Evolutionary conservation across 768 basidiomycete genomes (phyloP), one percentile per base, ranked within the genome.

Genomic region (Erythrobasidium yunnanense): DNA sequence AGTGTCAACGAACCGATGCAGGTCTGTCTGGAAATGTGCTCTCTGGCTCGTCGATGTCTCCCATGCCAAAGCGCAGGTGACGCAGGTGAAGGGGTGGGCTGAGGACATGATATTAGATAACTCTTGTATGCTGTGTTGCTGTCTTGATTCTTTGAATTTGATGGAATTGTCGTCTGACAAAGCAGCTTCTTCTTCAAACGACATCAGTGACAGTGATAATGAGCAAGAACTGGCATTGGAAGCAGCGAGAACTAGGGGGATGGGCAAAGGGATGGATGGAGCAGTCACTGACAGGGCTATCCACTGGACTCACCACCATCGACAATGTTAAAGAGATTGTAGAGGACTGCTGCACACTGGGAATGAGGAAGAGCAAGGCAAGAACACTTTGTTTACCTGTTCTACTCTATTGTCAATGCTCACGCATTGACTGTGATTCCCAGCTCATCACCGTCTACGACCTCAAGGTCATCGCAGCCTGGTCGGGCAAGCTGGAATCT

Each of bases 211-310:
- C n/a, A n/a, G n/a, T n/a, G n/a, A n/a, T n/a, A n/a, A n/a, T n/a
- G n/a, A n/a, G n/a, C 51, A 71, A 71, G 67, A 66, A 70, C 56
- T 70, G 70, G 70, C 70, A 73, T 63, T 73, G 72, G 71, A 42
- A 67, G 5, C 68, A 63, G 17, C 71, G 70, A 67, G 68, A 70
- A 25, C 29, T 49, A 4, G 6, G 54, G 42, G 46, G 57, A 1
- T 73, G 72, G 72, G 68, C 70, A 5, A 70, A 70, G 66, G 29
- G 46, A 49, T 73, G 57, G 58, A 71, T 67, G 38, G 27, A 25
- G 32, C 22, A 52, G 23, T 38, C 70, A 27, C 63, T 72, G 15
- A 33, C 38, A 4, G 60, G 67, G 3, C 25, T 58, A 17, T 58
- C 66, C 46, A 70, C 69, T 8, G 32, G 55, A 45, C 66, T 70